phyloP scores from a whole-genome alignment of 2,329 filamentous ascomycete genomes.

The Trichoderma semiorbis region DNA sequence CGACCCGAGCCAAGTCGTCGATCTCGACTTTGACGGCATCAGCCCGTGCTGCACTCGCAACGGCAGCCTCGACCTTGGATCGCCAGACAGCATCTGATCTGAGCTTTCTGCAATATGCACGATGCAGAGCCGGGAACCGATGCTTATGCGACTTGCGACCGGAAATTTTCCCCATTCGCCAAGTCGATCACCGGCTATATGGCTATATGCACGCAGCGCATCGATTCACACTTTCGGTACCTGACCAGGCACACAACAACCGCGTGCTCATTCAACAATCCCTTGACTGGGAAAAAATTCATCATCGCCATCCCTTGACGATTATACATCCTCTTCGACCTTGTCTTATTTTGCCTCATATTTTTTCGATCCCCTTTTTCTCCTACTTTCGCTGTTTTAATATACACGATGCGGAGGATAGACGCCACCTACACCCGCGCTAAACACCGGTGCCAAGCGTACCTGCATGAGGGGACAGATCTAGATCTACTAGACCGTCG shows the following conservation, averaged over 20 bases:
- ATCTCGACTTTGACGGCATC: constrained; percentile 35
- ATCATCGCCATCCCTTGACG: background rate
- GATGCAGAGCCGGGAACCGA: constrained; percentile 3
- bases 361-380: background rate
- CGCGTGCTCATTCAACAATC: background rate
- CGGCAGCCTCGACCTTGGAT: constrained; percentile 35
- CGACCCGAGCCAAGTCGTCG: constrained; percentile 33
- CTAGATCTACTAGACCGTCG: constrained; percentile 5
- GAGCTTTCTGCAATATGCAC: background rate
- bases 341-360: background rate
- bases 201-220: constrained; percentile 8
- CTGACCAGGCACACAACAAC: background rate
- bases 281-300: background rate
- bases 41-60: constrained; percentile 45
- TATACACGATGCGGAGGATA: background rate
- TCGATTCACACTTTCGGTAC: background rate
- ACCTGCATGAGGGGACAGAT: constrained; percentile 12
- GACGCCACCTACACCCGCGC: background rate
- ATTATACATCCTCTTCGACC: background rate
- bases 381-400: background rate
- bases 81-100: background rate
- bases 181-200: background rate
- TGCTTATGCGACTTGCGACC: constrained; percentile 9
- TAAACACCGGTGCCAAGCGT: background rate
- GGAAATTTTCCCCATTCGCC: constrained; percentile 17